phyloP scores from a whole-genome alignment of 2,329 filamentous ascomycete genomes.

The Botryotinia calthae region DNA sequence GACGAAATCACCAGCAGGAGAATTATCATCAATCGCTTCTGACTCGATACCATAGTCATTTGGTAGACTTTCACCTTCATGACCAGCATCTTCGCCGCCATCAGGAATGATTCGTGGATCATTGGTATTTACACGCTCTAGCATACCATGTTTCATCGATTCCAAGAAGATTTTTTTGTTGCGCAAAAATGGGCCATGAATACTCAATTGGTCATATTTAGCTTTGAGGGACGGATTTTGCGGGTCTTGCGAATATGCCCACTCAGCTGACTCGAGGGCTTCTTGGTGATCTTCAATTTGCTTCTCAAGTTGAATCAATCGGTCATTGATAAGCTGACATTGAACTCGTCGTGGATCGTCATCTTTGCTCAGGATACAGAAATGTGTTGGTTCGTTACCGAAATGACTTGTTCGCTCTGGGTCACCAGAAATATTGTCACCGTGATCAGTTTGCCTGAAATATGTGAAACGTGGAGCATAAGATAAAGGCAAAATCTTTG shows the following conservation, averaged over 20 bases:
- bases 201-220: constrained; percentile 59
- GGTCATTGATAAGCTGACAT: constrained; percentile 76
- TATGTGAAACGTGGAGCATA: constrained; percentile 96
- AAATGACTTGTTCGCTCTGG: constrained; percentile 83
- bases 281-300: constrained; percentile 76
- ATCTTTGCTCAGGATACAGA: constrained; percentile 90
- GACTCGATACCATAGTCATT: constrained; percentile 44
- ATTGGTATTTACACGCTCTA: constrained; percentile 34
- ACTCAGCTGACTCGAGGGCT: constrained; percentile 71
- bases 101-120: constrained; percentile 32
- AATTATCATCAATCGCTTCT: constrained; percentile 60
- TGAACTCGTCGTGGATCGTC: constrained; percentile 89
- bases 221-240: constrained; percentile 51
- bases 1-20: constrained; percentile 72
- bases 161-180: constrained; percentile 59
- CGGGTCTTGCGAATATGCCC: constrained; percentile 57
- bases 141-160: constrained; percentile 47
- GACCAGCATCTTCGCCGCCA: constrained; percentile 42
- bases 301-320: constrained; percentile 72
- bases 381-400: constrained; percentile 88
- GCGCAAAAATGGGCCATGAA: constrained; percentile 54
- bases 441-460: constrained; percentile 93
- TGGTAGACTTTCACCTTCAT: constrained; percentile 35
- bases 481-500: constrained; percentile 87
- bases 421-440: constrained; percentile 74